Percentiles rank a stretch among this genome's conserved stretches.
phyloP scores from a whole-genome alignment of 805 yeast genomes.

The Candida boidinii region DNA sequence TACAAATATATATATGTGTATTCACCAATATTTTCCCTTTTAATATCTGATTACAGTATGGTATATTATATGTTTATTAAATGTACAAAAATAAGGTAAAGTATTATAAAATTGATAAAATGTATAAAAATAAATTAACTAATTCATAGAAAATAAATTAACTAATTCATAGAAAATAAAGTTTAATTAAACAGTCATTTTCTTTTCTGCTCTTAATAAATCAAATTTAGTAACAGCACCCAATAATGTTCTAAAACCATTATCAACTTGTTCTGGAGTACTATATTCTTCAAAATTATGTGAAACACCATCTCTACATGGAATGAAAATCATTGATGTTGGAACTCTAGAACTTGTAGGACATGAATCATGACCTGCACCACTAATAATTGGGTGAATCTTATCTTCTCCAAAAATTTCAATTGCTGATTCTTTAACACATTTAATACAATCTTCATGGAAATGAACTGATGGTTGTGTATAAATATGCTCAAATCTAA shows the following conservation, averaged over 20 bases:
- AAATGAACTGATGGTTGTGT: conserved; percentile 52
- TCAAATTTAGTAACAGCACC: conserved; percentile 32
- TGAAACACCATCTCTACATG: conserved; percentile 56
- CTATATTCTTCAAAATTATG: conserved; percentile 64
- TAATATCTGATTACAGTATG: no score
- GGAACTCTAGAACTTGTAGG: conserved; percentile 48
- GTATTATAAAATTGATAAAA: no score
- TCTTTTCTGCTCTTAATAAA: conserved; percentile 1
- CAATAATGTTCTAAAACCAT: conserved; percentile 49
- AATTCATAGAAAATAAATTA: no score
- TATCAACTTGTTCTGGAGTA: conserved; percentile 53
- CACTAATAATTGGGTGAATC: conserved; percentile 43
- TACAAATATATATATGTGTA: no score
- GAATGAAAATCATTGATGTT: conserved; percentile 69
- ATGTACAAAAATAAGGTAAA: no score
- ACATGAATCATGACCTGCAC: conserved; percentile 74
- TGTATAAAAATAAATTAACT: no score
- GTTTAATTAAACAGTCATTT: background rate
- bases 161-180: no score
- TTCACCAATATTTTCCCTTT: no score
- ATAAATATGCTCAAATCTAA: conserved; percentile 34
- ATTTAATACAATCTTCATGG: conserved; percentile 38
- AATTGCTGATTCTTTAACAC: conserved; percentile 44
- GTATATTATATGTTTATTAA: no score
- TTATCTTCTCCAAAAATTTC: conserved; percentile 38